A percentile compares a stretch with the other conserved stretches of the same genome.
phyloP scores from a whole-genome alignment of 2,329 filamentous ascomycete genomes.

The Fusarium nodosum region DNA sequence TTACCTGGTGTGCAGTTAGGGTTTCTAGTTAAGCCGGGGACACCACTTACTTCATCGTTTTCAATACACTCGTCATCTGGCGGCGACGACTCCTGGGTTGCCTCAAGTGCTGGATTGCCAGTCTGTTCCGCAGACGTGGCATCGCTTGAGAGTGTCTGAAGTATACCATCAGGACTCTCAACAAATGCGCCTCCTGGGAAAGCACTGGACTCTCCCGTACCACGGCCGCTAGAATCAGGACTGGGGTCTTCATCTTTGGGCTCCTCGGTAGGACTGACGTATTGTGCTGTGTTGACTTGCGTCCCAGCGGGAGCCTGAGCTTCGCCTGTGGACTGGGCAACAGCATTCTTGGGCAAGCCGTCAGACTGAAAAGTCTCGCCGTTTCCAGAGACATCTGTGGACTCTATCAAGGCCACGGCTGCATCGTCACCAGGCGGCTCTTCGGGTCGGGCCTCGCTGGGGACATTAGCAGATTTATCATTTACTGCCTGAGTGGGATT shows the following conservation, averaged over 20 bases:
- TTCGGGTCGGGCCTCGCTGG: background rate
- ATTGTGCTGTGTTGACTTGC: background rate
- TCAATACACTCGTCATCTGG: conserved; percentile 17
- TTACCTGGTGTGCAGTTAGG: conserved; percentile 48
- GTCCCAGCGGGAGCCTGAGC: background rate
- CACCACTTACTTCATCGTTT: conserved; percentile 45
- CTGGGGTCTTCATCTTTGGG: background rate
- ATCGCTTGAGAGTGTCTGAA: background rate
- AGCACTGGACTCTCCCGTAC: background rate
- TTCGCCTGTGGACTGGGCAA: conserved; percentile 7
- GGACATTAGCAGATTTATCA: conserved; percentile 3
- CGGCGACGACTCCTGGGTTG: background rate
- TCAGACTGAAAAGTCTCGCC: background rate
- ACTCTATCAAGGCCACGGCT: background rate
- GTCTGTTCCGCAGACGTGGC: background rate
- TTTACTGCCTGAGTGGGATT: conserved; percentile 4
- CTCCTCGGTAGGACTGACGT: background rate
- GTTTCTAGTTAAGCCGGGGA: conserved; percentile 42
- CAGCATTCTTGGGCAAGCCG: conserved; percentile 2
- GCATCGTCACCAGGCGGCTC: background rate
- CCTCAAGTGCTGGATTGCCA: background rate
- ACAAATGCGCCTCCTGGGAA: conserved; percentile 31
- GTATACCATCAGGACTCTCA: conserved; percentile 8
- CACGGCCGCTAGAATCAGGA: background rate
- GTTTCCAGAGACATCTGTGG: background rate